Evolutionary conservation across 306 rosid genomes (phyloP).

Genomic region (Aeschynomene evenia): DNA sequence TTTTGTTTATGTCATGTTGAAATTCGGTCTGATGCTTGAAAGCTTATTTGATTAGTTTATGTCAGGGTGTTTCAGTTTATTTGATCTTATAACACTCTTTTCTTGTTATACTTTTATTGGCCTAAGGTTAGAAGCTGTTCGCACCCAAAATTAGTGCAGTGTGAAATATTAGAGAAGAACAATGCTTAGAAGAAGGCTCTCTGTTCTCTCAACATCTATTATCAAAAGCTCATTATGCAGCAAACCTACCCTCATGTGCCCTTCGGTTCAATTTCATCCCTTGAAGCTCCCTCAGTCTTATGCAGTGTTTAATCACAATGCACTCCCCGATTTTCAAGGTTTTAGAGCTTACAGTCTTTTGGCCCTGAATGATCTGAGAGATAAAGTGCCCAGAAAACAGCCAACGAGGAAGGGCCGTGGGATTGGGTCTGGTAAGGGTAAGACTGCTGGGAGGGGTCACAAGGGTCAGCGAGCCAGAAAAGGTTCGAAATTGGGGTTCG

Average conservation of each 20-base stretch:
- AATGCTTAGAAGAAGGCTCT: slow-evolving; percentile 48
- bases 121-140: slow-evolving; percentile 10
- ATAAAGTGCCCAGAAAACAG: slow-evolving; percentile 84
- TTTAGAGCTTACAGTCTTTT: slow-evolving; percentile 78
- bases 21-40: not conserved
- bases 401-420: slow-evolving; percentile 93
- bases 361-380: slow-evolving; percentile 86
- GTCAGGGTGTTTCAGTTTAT: not conserved
- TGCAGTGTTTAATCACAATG: slow-evolving; percentile 16
- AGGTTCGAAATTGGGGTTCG: slow-evolving; percentile 77
- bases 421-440: slow-evolving; percentile 96
- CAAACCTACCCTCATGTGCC: slow-evolving; percentile 19
- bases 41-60: too few relatives aligned
- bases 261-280: slow-evolving; percentile 27
- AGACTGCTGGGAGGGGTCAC: slow-evolving; percentile 98
- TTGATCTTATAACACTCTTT: not conserved
- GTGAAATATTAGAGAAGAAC: slow-evolving; percentile 19
- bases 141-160: not conserved
- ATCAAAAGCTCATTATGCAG: slow-evolving; percentile 28
- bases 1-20: not conserved
- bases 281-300: slow-evolving; percentile 18
- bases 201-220: slow-evolving; percentile 37
- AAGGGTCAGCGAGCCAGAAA: slow-evolving; percentile 94
- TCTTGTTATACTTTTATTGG: not conserved
- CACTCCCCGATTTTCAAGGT: slow-evolving; percentile 29